These are phyloP conservation scores for Fraxinus baroniana DNA, from an alignment of 305 asterid species.

Conservation along the genomic window DNA sequence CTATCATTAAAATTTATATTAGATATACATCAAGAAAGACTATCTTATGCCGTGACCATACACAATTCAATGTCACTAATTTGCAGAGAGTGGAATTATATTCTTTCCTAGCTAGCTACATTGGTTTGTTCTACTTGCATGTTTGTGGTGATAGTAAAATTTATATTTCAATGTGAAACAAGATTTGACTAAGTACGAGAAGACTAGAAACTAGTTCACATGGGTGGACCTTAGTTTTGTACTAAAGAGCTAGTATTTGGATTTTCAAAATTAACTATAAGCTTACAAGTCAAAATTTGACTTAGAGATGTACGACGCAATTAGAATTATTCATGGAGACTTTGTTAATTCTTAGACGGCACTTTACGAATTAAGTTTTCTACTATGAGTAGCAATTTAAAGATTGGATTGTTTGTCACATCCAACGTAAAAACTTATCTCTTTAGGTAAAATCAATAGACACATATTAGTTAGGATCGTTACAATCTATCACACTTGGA, in stretches of 20 bases:
- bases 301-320: background rate
- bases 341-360: background rate
- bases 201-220: background rate
- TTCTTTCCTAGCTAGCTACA: background rate
- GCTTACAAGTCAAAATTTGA: background rate
- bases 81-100: too few relatives aligned
- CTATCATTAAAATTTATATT: background rate
- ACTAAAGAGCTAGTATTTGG: background rate
- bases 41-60: too few relatives aligned
- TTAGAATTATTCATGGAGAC: background rate
- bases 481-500: background rate
- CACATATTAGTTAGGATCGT: too few relatives aligned
- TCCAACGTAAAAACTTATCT: background rate
- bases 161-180: background rate
- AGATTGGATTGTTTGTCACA: background rate
- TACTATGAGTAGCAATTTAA: background rate
- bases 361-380: background rate
- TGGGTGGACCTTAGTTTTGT: background rate
- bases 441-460: background rate
- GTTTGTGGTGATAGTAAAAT: background rate
- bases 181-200: background rate
- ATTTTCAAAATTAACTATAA: background rate
- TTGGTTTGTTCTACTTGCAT: background rate
- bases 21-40: background rate
- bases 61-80: too few relatives aligned